phyloP scores from a whole-genome alignment of 495 filamentous ascomycete genomes.

The Parathielavia hyrcaniae region DNA sequence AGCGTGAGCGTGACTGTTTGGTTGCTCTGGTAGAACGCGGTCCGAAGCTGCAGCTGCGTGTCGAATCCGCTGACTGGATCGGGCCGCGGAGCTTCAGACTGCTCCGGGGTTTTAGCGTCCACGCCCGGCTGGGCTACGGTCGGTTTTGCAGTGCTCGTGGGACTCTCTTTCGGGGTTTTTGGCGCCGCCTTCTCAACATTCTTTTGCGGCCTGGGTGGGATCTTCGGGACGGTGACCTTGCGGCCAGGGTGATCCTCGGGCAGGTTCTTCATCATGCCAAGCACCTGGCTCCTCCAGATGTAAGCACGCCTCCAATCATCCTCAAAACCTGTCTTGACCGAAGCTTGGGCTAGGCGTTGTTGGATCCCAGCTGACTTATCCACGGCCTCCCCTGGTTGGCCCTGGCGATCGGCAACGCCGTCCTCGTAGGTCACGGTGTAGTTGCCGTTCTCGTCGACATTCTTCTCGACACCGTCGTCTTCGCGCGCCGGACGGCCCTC shows the following conservation, averaged over 20 bases:
- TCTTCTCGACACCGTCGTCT: constrained; percentile 37
- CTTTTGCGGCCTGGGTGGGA: constrained; percentile 50
- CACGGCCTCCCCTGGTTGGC: constrained; percentile 27
- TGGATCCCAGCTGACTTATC: background rate
- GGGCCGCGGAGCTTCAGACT: background rate
- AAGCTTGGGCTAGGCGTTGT: background rate
- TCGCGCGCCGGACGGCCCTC: constrained; percentile 41
- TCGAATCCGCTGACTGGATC: constrained; percentile 25
- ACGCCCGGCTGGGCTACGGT: constrained; percentile 6
- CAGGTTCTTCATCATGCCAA: constrained; percentile 55
- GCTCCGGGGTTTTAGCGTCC: too few relatives aligned
- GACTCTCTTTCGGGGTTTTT: constrained; percentile 26
- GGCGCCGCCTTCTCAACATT: constrained; percentile 16
- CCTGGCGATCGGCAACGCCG: constrained; percentile 21
- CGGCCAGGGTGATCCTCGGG: constrained; percentile 54
- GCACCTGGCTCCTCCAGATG: constrained; percentile 37
- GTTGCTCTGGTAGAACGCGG: constrained; percentile 39
- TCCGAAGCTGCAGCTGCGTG: constrained; percentile 30
- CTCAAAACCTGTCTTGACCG: constrained; percentile 25
- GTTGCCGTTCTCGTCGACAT: constrained; percentile 36
- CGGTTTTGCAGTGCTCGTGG: constrained; percentile 27
- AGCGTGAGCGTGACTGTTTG: constrained; percentile 33
- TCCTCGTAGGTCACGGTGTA: constrained; percentile 34
- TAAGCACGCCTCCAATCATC: constrained; percentile 36
- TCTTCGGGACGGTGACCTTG: constrained; percentile 54